Conservation (phyloP, 2,329 filamentous ascomycete genomes). For the Penicillium brasilianum region DNA sequence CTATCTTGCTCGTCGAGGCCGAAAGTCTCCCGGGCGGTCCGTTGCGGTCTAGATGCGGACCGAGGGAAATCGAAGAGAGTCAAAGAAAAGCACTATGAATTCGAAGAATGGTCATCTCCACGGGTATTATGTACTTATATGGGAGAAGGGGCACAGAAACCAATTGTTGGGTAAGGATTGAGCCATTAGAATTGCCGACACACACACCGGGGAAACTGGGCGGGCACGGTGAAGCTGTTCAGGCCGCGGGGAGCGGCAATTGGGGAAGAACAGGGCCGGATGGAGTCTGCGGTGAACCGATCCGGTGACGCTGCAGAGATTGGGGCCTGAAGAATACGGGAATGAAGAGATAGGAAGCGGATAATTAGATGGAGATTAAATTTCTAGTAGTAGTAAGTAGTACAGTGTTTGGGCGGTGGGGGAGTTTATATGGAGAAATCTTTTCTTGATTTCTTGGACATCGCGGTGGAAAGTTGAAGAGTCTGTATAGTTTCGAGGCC, state of each 20-base stretch:
- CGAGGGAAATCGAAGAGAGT: neutral
- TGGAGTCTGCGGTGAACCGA: conserved; percentile 44
- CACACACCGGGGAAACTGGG: conserved; percentile 30
- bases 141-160: neutral
- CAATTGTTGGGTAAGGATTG: conserved; percentile 14
- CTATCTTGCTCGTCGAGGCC: neutral
- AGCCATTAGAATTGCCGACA: conserved; percentile 28
- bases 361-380: neutral
- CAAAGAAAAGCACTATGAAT: conserved; percentile 1
- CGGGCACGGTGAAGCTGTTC: conserved; percentile 38
- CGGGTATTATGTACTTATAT: conserved; percentile 7
- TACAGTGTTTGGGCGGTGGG: neutral
- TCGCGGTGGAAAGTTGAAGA: neutral
- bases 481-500: neutral
- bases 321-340: neutral
- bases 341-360: neutral
- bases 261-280: conserved; percentile 27
- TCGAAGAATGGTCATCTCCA: conserved; percentile 6
- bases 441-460: neutral
- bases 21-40: neutral
- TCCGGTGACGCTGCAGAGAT: conserved; percentile 10
- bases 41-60: neutral
- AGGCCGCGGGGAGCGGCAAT: conserved; percentile 31
- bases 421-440: neutral
- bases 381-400: no score